Percentiles rank a stretch among this genome's conserved stretches.
Conservation (phyloP, 768 basidiomycete species). For the Cantharellus cinnabarinus region DNA sequence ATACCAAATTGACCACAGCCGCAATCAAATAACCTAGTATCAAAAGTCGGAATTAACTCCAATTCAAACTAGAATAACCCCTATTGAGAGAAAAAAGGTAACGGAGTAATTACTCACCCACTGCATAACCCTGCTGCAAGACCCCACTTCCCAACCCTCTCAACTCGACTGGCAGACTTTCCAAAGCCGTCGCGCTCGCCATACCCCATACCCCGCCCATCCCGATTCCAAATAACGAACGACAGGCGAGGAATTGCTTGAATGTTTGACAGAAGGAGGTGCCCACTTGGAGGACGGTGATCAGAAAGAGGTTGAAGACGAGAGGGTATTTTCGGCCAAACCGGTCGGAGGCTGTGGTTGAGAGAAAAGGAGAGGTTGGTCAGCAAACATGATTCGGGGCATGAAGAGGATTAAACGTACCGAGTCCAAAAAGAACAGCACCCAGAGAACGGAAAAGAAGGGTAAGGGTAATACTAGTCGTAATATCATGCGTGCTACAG, state of each 20-base stretch:
- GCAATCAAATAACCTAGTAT: slow-evolving; percentile 29
- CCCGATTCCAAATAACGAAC: slow-evolving; percentile 55
- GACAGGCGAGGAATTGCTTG: slow-evolving; percentile 55
- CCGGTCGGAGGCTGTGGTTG: slow-evolving; percentile 42
- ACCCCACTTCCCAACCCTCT: slow-evolving; percentile 74
- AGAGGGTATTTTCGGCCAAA: slow-evolving; percentile 91
- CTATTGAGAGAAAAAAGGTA: slow-evolving; percentile 26
- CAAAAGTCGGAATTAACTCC: not conserved
- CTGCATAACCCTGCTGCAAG: slow-evolving; percentile 76
- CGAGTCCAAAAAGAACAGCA: slow-evolving; percentile 10
- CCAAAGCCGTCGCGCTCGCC: slow-evolving; percentile 61
- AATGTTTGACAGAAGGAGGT: slow-evolving; percentile 67
- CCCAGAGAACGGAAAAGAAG: slow-evolving; percentile 67
- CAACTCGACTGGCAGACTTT: slow-evolving; percentile 70
- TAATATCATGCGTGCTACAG: slow-evolving; percentile 13
- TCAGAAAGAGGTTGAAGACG: slow-evolving; percentile 49
- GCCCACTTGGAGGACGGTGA: slow-evolving; percentile 53
- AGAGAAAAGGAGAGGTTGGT: slow-evolving; percentile 13
- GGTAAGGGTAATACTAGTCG: slow-evolving; percentile 76
- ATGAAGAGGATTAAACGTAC: not conserved
- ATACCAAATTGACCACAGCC: slow-evolving; percentile 54
- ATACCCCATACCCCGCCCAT: slow-evolving; percentile 89
- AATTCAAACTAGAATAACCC: not conserved
- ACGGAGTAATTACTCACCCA: slow-evolving; percentile 22
- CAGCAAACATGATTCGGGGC: slow-evolving; percentile 22